Conservation (phyloP, 139 green algal genomes). For the Chlamydomonas applanata region DNA sequence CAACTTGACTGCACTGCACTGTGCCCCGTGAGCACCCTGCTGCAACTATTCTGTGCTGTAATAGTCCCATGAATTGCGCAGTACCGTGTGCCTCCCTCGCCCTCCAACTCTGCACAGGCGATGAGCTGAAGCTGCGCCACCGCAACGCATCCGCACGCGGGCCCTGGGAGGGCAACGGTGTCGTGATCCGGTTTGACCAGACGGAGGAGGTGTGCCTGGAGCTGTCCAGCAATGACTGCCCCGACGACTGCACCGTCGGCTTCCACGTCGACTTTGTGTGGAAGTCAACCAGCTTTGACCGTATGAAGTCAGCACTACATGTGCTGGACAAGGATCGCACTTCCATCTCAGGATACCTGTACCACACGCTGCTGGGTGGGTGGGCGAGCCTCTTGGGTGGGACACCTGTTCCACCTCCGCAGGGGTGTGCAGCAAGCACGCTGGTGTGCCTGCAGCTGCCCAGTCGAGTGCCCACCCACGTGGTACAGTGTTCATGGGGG, state of each 20-base stretch:
- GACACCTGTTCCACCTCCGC: no score
- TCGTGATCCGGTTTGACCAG: constrained; percentile 76
- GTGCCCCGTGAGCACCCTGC: no score
- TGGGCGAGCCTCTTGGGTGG: no score
- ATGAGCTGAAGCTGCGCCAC: constrained; percentile 91
- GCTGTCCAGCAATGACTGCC: constrained; percentile 61
- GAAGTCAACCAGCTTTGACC: constrained; percentile 89
- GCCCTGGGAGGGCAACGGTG: constrained; percentile 72
- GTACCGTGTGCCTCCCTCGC: no score
- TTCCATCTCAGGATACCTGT: constrained; percentile 70
- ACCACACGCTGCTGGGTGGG: constrained; percentile 65
- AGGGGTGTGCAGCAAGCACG: no score
- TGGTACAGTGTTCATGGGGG: no score
- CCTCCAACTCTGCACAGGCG: constrained; percentile 42
- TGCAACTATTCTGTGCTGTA: no score
- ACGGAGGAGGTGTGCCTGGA: constrained; percentile 85
- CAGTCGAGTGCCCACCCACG: no score
- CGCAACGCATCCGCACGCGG: constrained; percentile 45
- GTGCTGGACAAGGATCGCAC: constrained; percentile 88
- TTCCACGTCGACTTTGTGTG: constrained; percentile 94
- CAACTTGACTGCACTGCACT: no score
- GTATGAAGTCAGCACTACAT: constrained; percentile 87
- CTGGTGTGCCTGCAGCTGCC: no score
- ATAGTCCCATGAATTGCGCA: no score
- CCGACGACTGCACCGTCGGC: constrained; percentile 71